Base-by-base conservation (phyloP, 2,329 filamentous ascomycete species). In the Thyridium curvatum region DNA sequence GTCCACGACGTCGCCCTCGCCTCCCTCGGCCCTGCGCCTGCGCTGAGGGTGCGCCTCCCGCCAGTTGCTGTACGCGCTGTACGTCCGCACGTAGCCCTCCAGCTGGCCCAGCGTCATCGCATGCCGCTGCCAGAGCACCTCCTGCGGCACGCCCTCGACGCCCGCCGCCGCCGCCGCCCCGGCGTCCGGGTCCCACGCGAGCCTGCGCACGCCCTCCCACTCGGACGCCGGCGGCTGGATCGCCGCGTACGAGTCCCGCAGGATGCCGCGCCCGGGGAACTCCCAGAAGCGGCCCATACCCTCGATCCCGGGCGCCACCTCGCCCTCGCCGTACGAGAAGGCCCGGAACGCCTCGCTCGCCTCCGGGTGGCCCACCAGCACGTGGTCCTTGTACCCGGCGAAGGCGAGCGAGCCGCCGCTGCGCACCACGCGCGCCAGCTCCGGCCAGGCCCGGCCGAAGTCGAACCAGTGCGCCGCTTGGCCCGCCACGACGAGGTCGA, bases 381-480 rank as follows among this genome's bases (percentile, higher is more conserved):
- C 63, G 50, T 74, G 77, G 56, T 84, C 79, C 50, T 76, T 78
- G 56, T 84, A 84, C 2, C 77, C 78, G 74, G 73, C 82, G 52
- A 80, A 78, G 0, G 77, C 77, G n/a, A 84, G 48, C 1, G 74
- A 76, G 13, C 77, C 79, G 12, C 73, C 73, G 2, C 56, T 54
- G 35, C 71, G 65, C 31, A 82, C 58, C 8, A 78, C 68, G 12
- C 75, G 65, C 9, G 60, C 60, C 41, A 83, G 53, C 49, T 76
- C 71, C 0, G 66, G 66, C 72, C 76, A 84, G 3, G 72, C 65
- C 30, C 60, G 64, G 8, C 45, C 31, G 50, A 74, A 77, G 52
- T 82, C 68, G 54, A 84, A 84, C 79, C 79, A 84, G 53, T 84
- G 80, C 31, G 78, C 77, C 8, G 79, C 69, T 50, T 84, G 78